Percentiles rank a stretch among this genome's conserved stretches.
Conservation (phyloP, 2,329 filamentous ascomycete species). For the Aspergillus transmontanensis region DNA sequence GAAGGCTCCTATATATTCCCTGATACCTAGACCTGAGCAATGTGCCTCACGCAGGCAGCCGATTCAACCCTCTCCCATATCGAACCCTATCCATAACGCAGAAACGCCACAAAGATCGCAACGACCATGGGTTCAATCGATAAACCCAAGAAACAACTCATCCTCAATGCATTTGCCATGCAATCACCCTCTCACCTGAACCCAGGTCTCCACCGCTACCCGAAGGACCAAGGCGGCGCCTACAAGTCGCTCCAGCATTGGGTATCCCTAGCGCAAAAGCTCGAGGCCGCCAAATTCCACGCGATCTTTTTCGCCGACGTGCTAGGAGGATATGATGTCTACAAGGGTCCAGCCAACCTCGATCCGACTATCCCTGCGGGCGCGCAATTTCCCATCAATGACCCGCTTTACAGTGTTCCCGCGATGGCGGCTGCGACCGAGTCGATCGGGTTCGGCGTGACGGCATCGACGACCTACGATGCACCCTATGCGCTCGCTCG, state of each 20-base stretch:
- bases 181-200: slow-evolving; percentile 50
- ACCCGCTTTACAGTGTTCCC: slow-evolving; percentile 45
- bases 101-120: too few species aligned
- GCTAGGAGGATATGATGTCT: slow-evolving; percentile 51
- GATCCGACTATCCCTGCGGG: slow-evolving; percentile 42
- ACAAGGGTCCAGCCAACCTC: slow-evolving; percentile 45
- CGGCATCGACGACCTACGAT: slow-evolving; percentile 59
- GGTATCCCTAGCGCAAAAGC: slow-evolving; percentile 50
- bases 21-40: neutral
- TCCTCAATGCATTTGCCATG: slow-evolving; percentile 54
- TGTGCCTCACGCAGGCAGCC: neutral
- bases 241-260: slow-evolving; percentile 51
- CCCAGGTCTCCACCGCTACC: slow-evolving; percentile 45
- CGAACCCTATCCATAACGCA: neutral
- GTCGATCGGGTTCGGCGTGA: slow-evolving; percentile 54
- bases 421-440: slow-evolving; percentile 52
- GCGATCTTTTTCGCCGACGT: slow-evolving; percentile 56
- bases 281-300: slow-evolving; percentile 54
- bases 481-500: slow-evolving; percentile 58
- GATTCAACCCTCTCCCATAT: neutral
- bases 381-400: slow-evolving; percentile 49
- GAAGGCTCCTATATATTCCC: neutral
- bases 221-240: slow-evolving; percentile 37
- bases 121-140: slow-evolving; percentile 1
- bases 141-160: slow-evolving; percentile 39